Conservation (phyloP, 2,329 filamentous ascomycete genomes). For the Cercospora janseana region DNA sequence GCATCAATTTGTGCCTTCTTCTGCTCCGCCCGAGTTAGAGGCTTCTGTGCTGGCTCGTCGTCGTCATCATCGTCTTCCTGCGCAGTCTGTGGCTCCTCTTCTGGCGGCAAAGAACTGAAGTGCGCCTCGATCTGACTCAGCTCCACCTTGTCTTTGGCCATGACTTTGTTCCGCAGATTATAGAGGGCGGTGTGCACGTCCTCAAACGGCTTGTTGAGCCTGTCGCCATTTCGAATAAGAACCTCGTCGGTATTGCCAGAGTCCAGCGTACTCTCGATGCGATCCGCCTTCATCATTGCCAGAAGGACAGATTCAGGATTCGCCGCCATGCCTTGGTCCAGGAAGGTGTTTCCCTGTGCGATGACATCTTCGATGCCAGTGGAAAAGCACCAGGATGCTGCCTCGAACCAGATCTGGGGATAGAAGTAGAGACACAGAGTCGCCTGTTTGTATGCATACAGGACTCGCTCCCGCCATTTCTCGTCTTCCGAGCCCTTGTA, state of each 20-base stretch:
- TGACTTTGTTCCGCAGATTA: slow-evolving; percentile 70
- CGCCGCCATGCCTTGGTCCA: slow-evolving; percentile 77
- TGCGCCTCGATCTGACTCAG: slow-evolving; percentile 56
- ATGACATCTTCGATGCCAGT: slow-evolving; percentile 61
- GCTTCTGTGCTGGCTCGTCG: slow-evolving; percentile 49
- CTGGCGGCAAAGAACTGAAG: slow-evolving; percentile 48
- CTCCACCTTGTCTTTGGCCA: slow-evolving; percentile 63
- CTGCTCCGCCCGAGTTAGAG: slow-evolving; percentile 52
- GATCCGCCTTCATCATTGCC: slow-evolving; percentile 84
- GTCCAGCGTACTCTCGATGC: slow-evolving; percentile 74
- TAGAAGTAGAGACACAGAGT: slow-evolving; percentile 91
- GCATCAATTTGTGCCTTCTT: slow-evolving; percentile 57
- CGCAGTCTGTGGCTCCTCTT: slow-evolving; percentile 38
- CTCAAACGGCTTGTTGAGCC: slow-evolving; percentile 80
- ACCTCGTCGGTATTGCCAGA: slow-evolving; percentile 68
- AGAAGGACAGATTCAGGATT: slow-evolving; percentile 93
- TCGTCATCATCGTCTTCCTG: slow-evolving; percentile 56
- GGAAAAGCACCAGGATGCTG: slow-evolving; percentile 85
- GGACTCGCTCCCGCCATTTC: slow-evolving; percentile 71
- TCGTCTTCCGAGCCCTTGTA: slow-evolving; percentile 76
- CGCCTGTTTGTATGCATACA: slow-evolving; percentile 92
- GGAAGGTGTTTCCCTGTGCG: slow-evolving; percentile 69
- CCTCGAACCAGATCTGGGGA: slow-evolving; percentile 94
- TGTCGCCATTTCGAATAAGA: slow-evolving; percentile 62
- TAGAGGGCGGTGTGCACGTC: slow-evolving; percentile 85